A percentile compares a stretch with the other conserved stretches of the same genome.
These are phyloP conservation scores for Moelleriella libera DNA, from an alignment of 2,329 filamentous ascomycete species.

Conservation along the genomic window DNA sequence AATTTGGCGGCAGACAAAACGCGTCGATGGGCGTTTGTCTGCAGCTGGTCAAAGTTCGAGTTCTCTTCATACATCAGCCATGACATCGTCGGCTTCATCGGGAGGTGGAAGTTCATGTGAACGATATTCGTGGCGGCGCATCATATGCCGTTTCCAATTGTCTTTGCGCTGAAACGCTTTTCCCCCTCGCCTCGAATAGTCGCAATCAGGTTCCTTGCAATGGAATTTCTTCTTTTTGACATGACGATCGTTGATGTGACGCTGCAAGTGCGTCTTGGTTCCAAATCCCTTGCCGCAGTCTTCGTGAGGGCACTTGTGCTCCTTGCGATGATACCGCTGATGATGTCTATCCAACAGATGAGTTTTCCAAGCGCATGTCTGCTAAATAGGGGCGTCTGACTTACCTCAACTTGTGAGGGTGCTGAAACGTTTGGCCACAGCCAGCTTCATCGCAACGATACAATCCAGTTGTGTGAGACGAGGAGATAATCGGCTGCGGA, in stretches of 20 bases:
- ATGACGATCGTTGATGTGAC: slow-evolving; percentile 48
- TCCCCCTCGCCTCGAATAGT: slow-evolving; percentile 40
- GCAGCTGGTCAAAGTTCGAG: not conserved
- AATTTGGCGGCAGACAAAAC: no score
- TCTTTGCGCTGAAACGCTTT: slow-evolving; percentile 48
- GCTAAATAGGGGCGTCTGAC: not conserved
- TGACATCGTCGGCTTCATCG: slow-evolving; percentile 23
- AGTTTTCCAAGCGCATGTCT: not conserved
- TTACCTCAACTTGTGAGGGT: slow-evolving; percentile 46
- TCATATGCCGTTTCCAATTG: slow-evolving; percentile 49
- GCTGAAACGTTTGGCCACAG: slow-evolving; percentile 33
- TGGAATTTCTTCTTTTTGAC: slow-evolving; percentile 46
- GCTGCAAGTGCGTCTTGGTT: slow-evolving; percentile 47
- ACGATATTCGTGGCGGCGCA: slow-evolving; percentile 40
- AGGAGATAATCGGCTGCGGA: slow-evolving; percentile 14
- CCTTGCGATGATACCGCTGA: slow-evolving; percentile 45
- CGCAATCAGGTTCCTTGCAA: slow-evolving; percentile 37
- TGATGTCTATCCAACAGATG: slow-evolving; percentile 30
- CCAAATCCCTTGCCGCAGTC: slow-evolving; percentile 43
- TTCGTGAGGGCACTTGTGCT: slow-evolving; percentile 40
- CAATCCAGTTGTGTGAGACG: slow-evolving; percentile 13
- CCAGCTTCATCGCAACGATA: slow-evolving; percentile 22
- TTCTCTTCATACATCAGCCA: slow-evolving; percentile 9
- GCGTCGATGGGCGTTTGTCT: no score
- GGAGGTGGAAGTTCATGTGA: slow-evolving; percentile 24